Evolutionary conservation across 2,329 filamentous ascomycete genomes (phyloP).

Genomic region (Aureobasidium sp.): DNA sequence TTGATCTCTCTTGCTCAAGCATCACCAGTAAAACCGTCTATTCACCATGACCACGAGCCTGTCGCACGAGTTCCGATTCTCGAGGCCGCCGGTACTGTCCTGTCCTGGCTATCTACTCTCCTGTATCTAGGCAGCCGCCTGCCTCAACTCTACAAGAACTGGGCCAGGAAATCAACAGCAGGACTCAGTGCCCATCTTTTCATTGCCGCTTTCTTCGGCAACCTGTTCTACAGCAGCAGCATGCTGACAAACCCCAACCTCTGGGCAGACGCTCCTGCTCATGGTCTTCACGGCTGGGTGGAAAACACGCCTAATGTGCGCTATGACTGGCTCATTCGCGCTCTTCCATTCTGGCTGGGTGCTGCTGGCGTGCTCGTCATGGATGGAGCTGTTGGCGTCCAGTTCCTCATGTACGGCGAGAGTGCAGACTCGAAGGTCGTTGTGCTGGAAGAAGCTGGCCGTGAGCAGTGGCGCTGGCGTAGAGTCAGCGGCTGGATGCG

Average conservation of each 20-base stretch:
- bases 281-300: constrained; percentile 53
- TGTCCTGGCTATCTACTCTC: constrained; percentile 51
- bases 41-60: constrained; percentile 21
- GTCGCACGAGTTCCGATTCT: constrained; percentile 24
- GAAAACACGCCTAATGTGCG: constrained; percentile 49
- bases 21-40: constrained; percentile 24
- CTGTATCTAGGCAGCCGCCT: constrained; percentile 54
- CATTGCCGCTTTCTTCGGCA: constrained; percentile 60
- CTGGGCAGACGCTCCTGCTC: constrained; percentile 51
- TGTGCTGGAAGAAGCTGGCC: constrained; percentile 39
- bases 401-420: constrained; percentile 56
- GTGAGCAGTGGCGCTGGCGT: constrained; percentile 44
- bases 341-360: constrained; percentile 59
- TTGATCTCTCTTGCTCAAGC: constrained; percentile 39
- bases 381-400: constrained; percentile 56
- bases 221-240: constrained; percentile 59
- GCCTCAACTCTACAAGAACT: constrained; percentile 62
- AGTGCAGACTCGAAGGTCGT: constrained; percentile 44
- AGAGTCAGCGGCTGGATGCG: constrained; percentile 59
- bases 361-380: constrained; percentile 57
- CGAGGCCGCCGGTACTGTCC: constrained; percentile 43
- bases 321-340: constrained; percentile 50
- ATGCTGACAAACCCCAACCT: constrained; percentile 57
- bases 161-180: constrained; percentile 54
- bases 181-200: constrained; percentile 59